These are phyloP conservation scores for Biscogniauxia sp. DNA, from an alignment of 2,329 filamentous ascomycete species.

Conservation along the genomic window DNA sequence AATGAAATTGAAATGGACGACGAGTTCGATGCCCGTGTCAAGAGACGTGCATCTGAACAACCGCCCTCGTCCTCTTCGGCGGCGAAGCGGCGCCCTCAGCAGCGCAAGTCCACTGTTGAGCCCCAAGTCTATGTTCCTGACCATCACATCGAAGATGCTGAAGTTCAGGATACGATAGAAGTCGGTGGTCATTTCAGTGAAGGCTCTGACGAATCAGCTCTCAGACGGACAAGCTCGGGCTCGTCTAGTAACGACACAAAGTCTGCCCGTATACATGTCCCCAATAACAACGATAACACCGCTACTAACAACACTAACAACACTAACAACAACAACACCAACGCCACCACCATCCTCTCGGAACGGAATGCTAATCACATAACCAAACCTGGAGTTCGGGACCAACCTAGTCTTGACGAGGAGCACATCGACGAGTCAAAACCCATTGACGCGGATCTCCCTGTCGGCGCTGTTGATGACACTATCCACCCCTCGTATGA, in stretches of 20 bases:
- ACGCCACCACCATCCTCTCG: background rate
- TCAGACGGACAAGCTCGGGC: slow-evolving; percentile 30
- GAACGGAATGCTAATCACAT: background rate
- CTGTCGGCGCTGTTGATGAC: slow-evolving; percentile 1
- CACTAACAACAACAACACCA: background rate
- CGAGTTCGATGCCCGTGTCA: slow-evolving; percentile 24
- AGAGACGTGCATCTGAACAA: slow-evolving; percentile 33
- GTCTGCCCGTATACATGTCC: slow-evolving; percentile 7
- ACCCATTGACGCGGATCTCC: background rate
- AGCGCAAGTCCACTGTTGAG: slow-evolving; percentile 31
- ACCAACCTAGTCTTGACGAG: background rate
- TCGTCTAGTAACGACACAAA: slow-evolving; percentile 26
- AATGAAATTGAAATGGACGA: slow-evolving; percentile 26
- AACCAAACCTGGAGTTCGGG: background rate
- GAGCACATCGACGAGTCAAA: background rate
- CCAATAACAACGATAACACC: slow-evolving; percentile 1
- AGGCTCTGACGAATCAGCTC: slow-evolving; percentile 33
- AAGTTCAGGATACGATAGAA: slow-evolving; percentile 58
- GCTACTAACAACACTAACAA: too few relatives aligned
- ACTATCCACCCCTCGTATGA: slow-evolving; percentile 16
- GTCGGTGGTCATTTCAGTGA: slow-evolving; percentile 45
- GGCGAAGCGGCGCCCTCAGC: slow-evolving; percentile 23
- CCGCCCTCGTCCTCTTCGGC: slow-evolving; percentile 22
- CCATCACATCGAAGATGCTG: slow-evolving; percentile 40
- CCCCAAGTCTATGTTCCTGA: slow-evolving; percentile 24